Percentiles rank a stretch among this genome's conserved stretches.
These are phyloP conservation scores for Plenodomus biglobosus DNA, from an alignment of 2,329 filamentous ascomycete genomes.

Conservation along the genomic window DNA sequence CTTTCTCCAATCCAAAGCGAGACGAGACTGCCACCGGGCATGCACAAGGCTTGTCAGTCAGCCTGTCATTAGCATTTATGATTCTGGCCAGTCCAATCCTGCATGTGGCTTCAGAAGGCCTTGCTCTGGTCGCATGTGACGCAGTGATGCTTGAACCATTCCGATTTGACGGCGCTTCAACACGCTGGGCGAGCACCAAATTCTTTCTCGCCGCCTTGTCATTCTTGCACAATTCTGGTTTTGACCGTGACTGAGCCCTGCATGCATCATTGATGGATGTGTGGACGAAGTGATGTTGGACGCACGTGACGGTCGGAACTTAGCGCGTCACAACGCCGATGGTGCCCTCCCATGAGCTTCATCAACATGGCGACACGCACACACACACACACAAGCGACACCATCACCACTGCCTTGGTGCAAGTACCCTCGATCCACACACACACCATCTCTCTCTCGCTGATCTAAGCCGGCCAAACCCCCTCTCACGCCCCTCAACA, in stretches of 20 bases:
- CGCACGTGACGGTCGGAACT: conserved; percentile 27
- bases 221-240: conserved; percentile 1
- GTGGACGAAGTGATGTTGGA: neutral
- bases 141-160: neutral
- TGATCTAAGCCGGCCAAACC: neutral
- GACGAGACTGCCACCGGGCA: neutral
- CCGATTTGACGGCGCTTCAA: neutral
- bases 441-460: conserved; percentile 5
- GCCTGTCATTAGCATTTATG: conserved; percentile 10
- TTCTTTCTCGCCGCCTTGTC: neutral
- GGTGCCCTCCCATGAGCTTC: conserved; percentile 32
- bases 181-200: neutral
- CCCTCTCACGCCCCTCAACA: neutral
- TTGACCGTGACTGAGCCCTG: neutral
- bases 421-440: conserved; percentile 2
- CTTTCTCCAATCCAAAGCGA: neutral
- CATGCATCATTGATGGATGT: no score
- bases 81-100: conserved; percentile 6
- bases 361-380: conserved; percentile 27
- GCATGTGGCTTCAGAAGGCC: conserved; percentile 1
- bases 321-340: conserved; percentile 21
- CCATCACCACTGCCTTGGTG: conserved; percentile 1
- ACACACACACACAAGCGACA: conserved; percentile 16
- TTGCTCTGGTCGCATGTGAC: neutral
- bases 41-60: conserved; percentile 8